These are phyloP conservation scores for Penicillium expansum DNA, from an alignment of 2,329 filamentous ascomycete genomes.

Conservation along the genomic window DNA sequence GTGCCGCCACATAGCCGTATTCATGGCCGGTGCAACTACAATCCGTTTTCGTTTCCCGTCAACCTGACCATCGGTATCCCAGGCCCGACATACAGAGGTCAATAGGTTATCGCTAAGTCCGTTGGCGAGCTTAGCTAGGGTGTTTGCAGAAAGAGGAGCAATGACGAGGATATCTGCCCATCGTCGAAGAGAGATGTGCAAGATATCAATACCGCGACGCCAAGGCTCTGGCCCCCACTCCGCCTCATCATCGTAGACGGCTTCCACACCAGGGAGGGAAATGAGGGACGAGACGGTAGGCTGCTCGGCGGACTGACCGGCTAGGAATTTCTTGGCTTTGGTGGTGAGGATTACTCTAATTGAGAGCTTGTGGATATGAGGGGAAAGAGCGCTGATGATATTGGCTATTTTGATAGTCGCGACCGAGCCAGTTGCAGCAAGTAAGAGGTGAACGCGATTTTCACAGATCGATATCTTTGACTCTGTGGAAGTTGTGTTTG, in stretches of 20 bases:
- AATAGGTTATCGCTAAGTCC: conserved; percentile 75
- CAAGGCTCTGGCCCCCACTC: conserved; percentile 74
- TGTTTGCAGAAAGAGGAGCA: conserved; percentile 80
- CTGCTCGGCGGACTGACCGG: conserved; percentile 71
- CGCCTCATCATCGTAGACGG: conserved; percentile 71
- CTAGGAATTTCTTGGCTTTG: conserved; percentile 70
- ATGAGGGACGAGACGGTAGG: conserved; percentile 61
- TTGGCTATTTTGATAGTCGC: conserved; percentile 76
- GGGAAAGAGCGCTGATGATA: conserved; percentile 53
- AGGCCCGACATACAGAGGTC: conserved; percentile 70
- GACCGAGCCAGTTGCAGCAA: conserved; percentile 67
- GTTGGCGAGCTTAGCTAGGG: conserved; percentile 72
- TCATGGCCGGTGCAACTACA: conserved; percentile 76
- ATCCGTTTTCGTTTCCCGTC: conserved; percentile 62
- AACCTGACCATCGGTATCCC: conserved; percentile 67
- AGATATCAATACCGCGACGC: conserved; percentile 68
- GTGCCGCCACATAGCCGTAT: conserved; percentile 82
- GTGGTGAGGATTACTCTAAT: conserved; percentile 77
- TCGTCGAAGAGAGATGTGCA: conserved; percentile 81
- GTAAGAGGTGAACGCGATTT: conserved; percentile 35
- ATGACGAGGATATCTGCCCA: conserved; percentile 79
- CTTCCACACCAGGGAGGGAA: conserved; percentile 67
- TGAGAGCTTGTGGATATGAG: conserved; percentile 54
- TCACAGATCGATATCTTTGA: background rate
- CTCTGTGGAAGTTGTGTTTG: background rate